phyloP scores from a whole-genome alignment of 2,329 filamentous ascomycete species.

The Fusarium foetens region DNA sequence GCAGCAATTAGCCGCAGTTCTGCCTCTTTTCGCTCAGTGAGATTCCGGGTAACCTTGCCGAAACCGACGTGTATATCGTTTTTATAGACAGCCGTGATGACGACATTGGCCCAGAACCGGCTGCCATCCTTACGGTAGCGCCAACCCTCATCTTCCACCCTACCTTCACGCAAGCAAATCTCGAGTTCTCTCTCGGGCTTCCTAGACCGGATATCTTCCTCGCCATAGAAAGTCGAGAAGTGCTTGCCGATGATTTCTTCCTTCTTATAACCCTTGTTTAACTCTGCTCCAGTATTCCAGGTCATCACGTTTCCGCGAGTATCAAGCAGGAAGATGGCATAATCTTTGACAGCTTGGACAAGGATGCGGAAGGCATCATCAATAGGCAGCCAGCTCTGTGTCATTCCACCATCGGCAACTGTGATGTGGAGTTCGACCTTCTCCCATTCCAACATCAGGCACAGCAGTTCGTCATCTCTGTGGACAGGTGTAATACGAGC shows the following conservation, averaged over 20 bases:
- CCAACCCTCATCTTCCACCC: slow-evolving; percentile 2
- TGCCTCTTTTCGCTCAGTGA: slow-evolving; percentile 4
- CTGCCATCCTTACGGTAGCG: slow-evolving; percentile 8
- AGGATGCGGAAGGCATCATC: slow-evolving; percentile 3
- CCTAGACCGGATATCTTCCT: neutral
- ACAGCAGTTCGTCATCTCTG: neutral
- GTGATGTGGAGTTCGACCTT: neutral
- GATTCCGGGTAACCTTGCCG: slow-evolving; percentile 1
- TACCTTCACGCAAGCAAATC: neutral
- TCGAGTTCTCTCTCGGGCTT: slow-evolving; percentile 1
- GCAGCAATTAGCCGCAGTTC: neutral
- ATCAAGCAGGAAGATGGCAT: neutral
- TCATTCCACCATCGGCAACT: neutral
- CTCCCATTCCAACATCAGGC: neutral
- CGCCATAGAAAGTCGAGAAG: slow-evolving; percentile 5
- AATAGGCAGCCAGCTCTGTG: neutral
- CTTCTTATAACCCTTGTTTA: slow-evolving; percentile 1
- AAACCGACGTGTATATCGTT: neutral
- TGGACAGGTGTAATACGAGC: neutral
- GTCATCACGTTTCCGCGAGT: neutral
- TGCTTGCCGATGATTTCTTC: neutral
- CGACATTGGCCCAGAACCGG: neutral
- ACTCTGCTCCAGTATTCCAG: neutral
- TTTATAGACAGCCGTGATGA: slow-evolving; percentile 2
- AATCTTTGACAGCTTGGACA: slow-evolving; percentile 3